These are phyloP conservation scores for Peronosclerospora sorghi DNA, from an alignment of 352 stramenopile genomes.

Conservation along the genomic window DNA sequence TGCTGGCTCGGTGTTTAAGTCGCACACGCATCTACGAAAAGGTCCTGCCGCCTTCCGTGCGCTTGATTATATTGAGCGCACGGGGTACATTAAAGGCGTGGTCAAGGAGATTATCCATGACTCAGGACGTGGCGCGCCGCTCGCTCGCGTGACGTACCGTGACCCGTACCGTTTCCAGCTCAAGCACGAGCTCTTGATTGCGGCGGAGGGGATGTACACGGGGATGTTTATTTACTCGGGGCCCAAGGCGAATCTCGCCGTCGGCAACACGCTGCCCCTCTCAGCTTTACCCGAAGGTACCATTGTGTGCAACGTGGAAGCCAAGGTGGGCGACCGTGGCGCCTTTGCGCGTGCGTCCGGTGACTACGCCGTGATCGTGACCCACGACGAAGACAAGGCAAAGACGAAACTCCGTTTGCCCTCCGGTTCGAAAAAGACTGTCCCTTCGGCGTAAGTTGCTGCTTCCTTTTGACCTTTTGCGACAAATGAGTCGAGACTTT, in stretches of 20 bases:
- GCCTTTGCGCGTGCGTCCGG: constrained; percentile 93
- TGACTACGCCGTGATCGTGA: constrained; percentile 97
- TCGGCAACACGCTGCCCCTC: constrained; percentile 97
- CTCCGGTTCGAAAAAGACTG: constrained; percentile 95
- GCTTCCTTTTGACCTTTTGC: constrained; percentile 7
- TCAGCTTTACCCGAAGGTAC: constrained; percentile 95
- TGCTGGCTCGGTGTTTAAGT: constrained; percentile 76
- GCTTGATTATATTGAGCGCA: constrained; percentile 88
- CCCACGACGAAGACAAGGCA: constrained; percentile 97
- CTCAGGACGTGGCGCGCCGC: constrained; percentile 92
- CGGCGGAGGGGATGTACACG: constrained; percentile 98
- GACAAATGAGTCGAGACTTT: constrained; percentile 19
- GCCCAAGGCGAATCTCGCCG: constrained; percentile 91
- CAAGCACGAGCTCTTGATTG: constrained; percentile 94
- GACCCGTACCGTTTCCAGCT: constrained; percentile 86
- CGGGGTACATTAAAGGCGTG: constrained; percentile 98
- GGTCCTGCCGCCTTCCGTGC: constrained; percentile 59
- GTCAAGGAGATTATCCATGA: constrained; percentile 99
- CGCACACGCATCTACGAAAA: constrained; percentile 75
- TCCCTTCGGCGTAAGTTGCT: constrained; percentile 84
- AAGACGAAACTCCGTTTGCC: constrained; percentile 93
- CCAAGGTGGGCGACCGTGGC: constrained; percentile 91
- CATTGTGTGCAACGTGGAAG: constrained; percentile 98
- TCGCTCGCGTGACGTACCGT: constrained; percentile 92
- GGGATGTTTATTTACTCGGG: constrained; percentile 98